These are phyloP conservation scores for Polysphondylium violaceum DNA, from an alignment of 78 protist genomes.

Conservation along the genomic window DNA sequence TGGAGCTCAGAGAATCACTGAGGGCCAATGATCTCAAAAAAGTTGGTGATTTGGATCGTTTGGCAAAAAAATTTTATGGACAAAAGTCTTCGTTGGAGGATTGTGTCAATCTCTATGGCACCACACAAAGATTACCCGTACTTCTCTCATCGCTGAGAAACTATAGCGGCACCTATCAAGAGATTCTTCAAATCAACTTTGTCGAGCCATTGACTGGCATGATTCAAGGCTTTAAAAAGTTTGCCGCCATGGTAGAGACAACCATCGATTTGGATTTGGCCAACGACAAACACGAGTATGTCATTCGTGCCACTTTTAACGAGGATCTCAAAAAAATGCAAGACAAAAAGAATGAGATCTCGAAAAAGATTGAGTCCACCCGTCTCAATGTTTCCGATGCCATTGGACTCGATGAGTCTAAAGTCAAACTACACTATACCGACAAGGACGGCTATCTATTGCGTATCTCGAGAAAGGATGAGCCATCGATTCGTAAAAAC, in stretches of 20 bases:
- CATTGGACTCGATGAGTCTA: slow-evolving; percentile 25
- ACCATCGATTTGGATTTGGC: slow-evolving; percentile 88
- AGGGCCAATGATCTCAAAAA: slow-evolving; percentile 50
- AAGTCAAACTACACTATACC: slow-evolving; percentile 35
- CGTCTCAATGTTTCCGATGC: slow-evolving; percentile 33
- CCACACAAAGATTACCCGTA: slow-evolving; percentile 32
- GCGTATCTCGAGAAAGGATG: slow-evolving; percentile 83
- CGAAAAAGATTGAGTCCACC: slow-evolving; percentile 22
- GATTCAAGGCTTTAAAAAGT: slow-evolving; percentile 9
- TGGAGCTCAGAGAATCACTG: slow-evolving; percentile 37
- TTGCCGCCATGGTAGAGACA: slow-evolving; percentile 82
- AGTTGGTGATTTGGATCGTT: slow-evolving; percentile 75
- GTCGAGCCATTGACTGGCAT: slow-evolving; percentile 19
- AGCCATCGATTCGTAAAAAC: slow-evolving; percentile 56
- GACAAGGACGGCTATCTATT: slow-evolving; percentile 52
- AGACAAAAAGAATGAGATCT: not conserved
- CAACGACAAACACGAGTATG: slow-evolving; percentile 80
- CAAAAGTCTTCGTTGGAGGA: slow-evolving; percentile 80
- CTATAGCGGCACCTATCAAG: slow-evolving; percentile 16
- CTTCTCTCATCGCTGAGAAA: not conserved
- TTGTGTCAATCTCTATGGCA: slow-evolving; percentile 61
- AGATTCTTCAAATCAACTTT: slow-evolving; percentile 14
- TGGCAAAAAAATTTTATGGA: slow-evolving; percentile 37
- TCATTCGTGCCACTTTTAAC: slow-evolving; percentile 88
- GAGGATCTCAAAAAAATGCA: slow-evolving; percentile 56